Base-by-base conservation (phyloP, 1,139 yeast species). In the Pichia sp. region DNA sequence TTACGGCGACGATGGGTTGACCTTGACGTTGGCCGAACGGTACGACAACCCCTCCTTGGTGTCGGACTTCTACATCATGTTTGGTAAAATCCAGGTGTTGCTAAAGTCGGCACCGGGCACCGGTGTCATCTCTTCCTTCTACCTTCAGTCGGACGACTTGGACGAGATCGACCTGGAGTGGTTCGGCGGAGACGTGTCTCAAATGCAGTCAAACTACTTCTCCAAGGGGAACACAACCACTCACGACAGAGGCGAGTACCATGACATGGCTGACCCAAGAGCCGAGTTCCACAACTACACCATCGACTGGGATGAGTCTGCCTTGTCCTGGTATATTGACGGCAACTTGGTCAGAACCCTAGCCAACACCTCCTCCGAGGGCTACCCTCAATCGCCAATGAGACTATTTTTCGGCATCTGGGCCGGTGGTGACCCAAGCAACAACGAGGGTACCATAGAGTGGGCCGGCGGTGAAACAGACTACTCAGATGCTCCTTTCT, bases 161-260 rank as follows among this genome's bases (percentile, higher is more conserved):
- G 97, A 90, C 70, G 97, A 90, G 72, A 82, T 90, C 48, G 97
- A 90, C 72, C 70, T 88, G 52, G 97, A 90, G 69, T 84, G 93
- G 81, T 75, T 87, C 54, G 97, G 97, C 26, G 82, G 87, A 53
- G 93, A 88, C 65, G 75, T 75, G 19, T 75, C 79, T 45, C 82
- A 85, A 66, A 84, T 87, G 65, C 96, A 89, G 71, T 78, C 93
- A 40, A 90, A 90, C 70, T 90, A 72, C 69, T 90, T 89, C 71
- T 81, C 89, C 43, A 86, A 89, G 67, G 97, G 97, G 57, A 75
- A 86, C 62, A 82, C 87, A 1, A 69, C 82, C 2, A 80, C 90
- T n/a, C 88, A 84, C 66, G 87, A 86, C 64, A 78, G 96, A 70
- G 96, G 96, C 55, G 82, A 73, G 46, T 87, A 81, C 71, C 93